Percentiles rank a stretch among this genome's conserved stretches.
These are phyloP conservation scores for Corynespora cassiicola DNA, from an alignment of 2,329 filamentous ascomycete genomes.

Conservation along the genomic window DNA sequence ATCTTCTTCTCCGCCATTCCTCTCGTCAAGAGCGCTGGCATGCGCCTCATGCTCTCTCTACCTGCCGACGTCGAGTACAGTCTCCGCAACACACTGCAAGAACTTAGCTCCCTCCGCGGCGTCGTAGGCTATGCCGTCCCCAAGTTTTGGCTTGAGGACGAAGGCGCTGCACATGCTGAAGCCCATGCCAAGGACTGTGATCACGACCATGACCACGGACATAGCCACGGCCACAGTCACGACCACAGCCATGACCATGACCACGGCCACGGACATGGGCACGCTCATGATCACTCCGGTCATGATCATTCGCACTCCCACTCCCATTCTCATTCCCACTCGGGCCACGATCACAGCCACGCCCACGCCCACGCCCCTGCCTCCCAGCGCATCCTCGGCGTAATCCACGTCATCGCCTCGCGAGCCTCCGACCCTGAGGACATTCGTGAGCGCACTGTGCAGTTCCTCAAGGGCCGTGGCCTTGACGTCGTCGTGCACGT, in stretches of 20 bases:
- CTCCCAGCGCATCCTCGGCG: conserved; percentile 69
- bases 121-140: conserved; percentile 87
- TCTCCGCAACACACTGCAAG: conserved; percentile 83
- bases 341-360: conserved; percentile 40
- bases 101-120: conserved; percentile 80
- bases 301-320: conserved; percentile 36
- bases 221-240: conserved; percentile 38
- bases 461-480: conserved; percentile 72
- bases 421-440: conserved; percentile 79
- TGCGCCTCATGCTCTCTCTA: conserved; percentile 81
- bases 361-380: conserved; percentile 37
- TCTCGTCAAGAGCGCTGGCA: conserved; percentile 83
- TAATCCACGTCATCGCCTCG: conserved; percentile 84
- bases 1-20: conserved; percentile 94
- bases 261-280: conserved; percentile 28
- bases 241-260: conserved; percentile 43
- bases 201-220: conserved; percentile 37
- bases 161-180: conserved; percentile 49
- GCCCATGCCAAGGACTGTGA: conserved; percentile 49
- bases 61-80: conserved; percentile 87
- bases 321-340: conserved; percentile 15
- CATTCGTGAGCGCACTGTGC: conserved; percentile 76
- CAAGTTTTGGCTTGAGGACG: conserved; percentile 90
- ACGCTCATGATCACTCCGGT: conserved; percentile 38
- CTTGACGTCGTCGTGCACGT: conserved; percentile 89